Base-by-base conservation (phyloP, 768 basidiomycete genomes). In the Lactarius hengduanensis region DNA sequence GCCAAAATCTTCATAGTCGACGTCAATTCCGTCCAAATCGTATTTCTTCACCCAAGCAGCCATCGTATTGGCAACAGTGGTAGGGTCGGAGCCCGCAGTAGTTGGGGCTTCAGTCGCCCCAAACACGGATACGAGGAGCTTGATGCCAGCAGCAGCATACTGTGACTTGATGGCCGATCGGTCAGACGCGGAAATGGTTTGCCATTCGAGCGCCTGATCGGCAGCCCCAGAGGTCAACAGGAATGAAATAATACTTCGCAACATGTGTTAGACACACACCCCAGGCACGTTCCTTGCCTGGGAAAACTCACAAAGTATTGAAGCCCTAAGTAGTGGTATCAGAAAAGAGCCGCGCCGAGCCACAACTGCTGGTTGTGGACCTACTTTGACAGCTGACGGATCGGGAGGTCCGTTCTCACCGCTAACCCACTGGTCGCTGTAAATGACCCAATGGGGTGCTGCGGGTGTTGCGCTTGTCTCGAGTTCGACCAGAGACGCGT, bases 1-100 rank as follows among this genome's bases (percentile, higher is more conserved):
- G 69, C 77, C 75, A 70, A 89, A 88, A 70, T 89, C 88, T 84
- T 82, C 84, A 59, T 84, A 85, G 71, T 85, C 84, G 56, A 85
- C 77, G 59, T 85, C 84, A 15, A 84, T 80, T 47, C 84, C 84
- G 63, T 84, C 80, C 38, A 85, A 70, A n/a, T 75, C 73, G 59
- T 82, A 83, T 66, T 80, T 62, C 41, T 76, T 78, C 41, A 84
- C 83, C 77, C 77, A 83, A 9, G 74, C 72, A 8, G 81, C 83
- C 71, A 85, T 76, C 6, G 74, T 76, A 66, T 79, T 77, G 0
- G 83, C 83, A 7, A 75, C 74, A 34, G 56, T 61, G 38, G 77
- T 75, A 2, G 83, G 76, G 64, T 83, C 76, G 4, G 71, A 70
- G 32, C 79, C 80, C 4, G 73, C 72, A 1, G 79, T 75, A 4